Evolutionary conservation across 768 basidiomycete genomes (phyloP), one percentile per base, ranked within the genome.

Genomic region (Sarcodon sp.): DNA sequence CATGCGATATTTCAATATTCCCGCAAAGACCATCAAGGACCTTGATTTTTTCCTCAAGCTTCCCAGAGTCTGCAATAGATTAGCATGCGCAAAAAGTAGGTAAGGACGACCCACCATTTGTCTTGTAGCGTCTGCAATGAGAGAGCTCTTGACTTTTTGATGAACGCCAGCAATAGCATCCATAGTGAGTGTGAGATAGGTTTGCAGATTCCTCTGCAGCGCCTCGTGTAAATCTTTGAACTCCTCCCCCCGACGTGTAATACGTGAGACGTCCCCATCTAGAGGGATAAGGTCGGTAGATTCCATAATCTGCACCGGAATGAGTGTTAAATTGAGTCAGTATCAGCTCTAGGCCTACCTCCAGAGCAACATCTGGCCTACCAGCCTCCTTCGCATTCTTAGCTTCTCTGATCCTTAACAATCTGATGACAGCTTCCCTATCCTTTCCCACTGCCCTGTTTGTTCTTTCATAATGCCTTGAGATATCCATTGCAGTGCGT

Each of bases 161-260:
- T 94, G 86, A 12, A 93, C 76, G 11, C 75, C 79, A 44, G 86
- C 83, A 27, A 98, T 77, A 31, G 83, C 79, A 59, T 92, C 90
- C 96, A 98, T 99, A 16, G 89, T 85, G 35, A 91, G 75, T 33
- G 87, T 77, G 44, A 98, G 73, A 61, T 96, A 87, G 2, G 78
- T 76, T 57, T 90, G 89, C 61, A 98, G 64, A 66, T 94, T 97
- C 54, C 86, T 79, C 57, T 92, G 87, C 57, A 96, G 68, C 2
- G 87, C 75, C 55, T 94, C 88, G 48, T 94, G 84, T 13, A 85
- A 65, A 47, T 89, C 80, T 59, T 83, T 83, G 68, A 97, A 93
- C 55, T 91, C 86, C 59, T 94, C 89, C 12, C 90, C 87, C 39
- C 82, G 75, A 36, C 83, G 76, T 33, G 87, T 90, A 57, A 89